Percentiles rank a stretch among this genome's conserved stretches.
phyloP scores from a whole-genome alignment of 2,329 filamentous ascomycete genomes.

The Talaromyces sp. region DNA sequence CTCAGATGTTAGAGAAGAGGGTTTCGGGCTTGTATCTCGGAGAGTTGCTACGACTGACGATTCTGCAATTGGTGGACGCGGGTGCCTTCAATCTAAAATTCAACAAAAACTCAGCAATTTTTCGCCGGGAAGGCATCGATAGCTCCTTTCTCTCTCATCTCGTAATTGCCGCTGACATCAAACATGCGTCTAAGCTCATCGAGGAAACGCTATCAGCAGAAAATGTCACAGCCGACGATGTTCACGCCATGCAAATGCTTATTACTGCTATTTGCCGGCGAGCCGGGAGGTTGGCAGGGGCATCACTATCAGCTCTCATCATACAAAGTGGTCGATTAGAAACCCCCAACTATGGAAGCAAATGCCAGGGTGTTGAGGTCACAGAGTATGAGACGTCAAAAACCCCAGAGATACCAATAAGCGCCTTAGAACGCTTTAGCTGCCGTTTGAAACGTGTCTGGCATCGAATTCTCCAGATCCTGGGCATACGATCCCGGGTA shows the following conservation, averaged over 20 bases:
- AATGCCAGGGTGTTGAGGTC: not conserved
- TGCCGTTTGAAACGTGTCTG: constrained; percentile 4
- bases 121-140: constrained; percentile 12
- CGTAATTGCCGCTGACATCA: not conserved
- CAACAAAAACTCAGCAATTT: constrained; percentile 4
- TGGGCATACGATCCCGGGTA: not conserved
- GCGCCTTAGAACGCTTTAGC: constrained; percentile 1
- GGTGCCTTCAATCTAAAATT: constrained; percentile 6
- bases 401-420: not conserved
- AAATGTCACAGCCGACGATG: constrained; percentile 9
- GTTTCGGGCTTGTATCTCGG: constrained; percentile 18
- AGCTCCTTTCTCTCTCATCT: constrained; percentile 14
- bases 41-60: constrained; percentile 14
- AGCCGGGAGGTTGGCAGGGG: constrained; percentile 15
- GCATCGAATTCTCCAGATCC: constrained; percentile 9
- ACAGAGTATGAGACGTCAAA: not conserved
- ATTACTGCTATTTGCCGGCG: constrained; percentile 12
- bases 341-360: not conserved
- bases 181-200: constrained; percentile 1
- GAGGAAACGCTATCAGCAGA: constrained; percentile 4
- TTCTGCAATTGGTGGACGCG: constrained; percentile 8
- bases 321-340: constrained; percentile 12
- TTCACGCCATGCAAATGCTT: constrained; percentile 9
- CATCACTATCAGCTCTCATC: constrained; percentile 14
- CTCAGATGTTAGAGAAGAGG: constrained; percentile 18